Percentiles rank a stretch among this genome's conserved stretches.
Conservation (phyloP, 1,139 yeast species). For the Hyphopichia wangnamkhiaoensis region DNA sequence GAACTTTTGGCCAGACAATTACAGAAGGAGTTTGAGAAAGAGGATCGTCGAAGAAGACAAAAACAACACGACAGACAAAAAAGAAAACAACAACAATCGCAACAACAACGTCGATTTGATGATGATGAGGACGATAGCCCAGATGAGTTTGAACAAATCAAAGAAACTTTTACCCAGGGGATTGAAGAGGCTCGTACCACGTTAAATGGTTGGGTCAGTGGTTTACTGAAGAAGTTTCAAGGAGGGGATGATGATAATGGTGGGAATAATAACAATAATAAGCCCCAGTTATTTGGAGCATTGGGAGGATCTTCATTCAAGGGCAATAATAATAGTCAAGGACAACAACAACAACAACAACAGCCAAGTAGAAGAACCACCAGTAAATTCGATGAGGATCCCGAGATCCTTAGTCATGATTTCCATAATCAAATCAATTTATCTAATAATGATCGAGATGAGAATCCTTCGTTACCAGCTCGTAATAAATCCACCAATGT, state of each 20-base stretch:
- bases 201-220: constrained; percentile 81
- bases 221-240: constrained; percentile 58
- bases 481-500: constrained; percentile 13
- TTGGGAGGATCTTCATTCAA: constrained; percentile 48
- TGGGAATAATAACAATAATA: constrained; percentile 11
- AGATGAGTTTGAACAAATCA: constrained; percentile 67
- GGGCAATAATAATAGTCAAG: not conserved
- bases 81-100: constrained; percentile 14
- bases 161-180: constrained; percentile 72
- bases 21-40: constrained; percentile 66
- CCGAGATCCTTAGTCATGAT: constrained; percentile 52
- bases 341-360: constrained; percentile 8
- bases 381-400: constrained; percentile 53
- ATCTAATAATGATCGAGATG: constrained; percentile 43
- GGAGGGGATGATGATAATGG: constrained; percentile 17
- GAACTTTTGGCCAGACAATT: constrained; percentile 80
- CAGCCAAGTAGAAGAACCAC: constrained; percentile 29
- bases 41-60: constrained; percentile 36
- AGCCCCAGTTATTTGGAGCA: constrained; percentile 48
- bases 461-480: constrained; percentile 46
- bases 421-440: constrained; percentile 57
- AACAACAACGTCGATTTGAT: constrained; percentile 15
- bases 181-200: constrained; percentile 81
- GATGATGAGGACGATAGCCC: constrained; percentile 56
- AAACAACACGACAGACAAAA: constrained; percentile 18